phyloP scores from a whole-genome alignment of 441 rosid species.

The Isatis lusitanica region DNA sequence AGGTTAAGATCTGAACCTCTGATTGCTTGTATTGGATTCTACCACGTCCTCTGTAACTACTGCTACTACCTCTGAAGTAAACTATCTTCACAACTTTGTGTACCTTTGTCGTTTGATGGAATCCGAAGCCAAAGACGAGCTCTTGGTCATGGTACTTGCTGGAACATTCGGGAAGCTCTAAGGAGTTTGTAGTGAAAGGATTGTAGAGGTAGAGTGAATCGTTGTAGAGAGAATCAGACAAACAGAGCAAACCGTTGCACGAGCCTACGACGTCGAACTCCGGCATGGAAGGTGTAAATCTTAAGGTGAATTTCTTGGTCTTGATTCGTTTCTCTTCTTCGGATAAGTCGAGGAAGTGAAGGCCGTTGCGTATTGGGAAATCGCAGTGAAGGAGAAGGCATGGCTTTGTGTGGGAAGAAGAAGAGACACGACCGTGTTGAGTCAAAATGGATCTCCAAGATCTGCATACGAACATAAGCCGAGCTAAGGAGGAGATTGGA shows the following conservation, averaged over 20 bases:
- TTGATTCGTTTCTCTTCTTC: constrained; percentile 34
- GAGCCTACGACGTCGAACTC: constrained; percentile 83
- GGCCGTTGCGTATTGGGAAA: constrained; percentile 65
- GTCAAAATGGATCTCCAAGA: constrained; percentile 60
- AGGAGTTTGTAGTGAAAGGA: constrained; percentile 61
- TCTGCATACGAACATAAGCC: constrained; percentile 64
- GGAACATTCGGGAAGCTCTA: constrained; percentile 57
- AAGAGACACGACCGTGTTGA: constrained; percentile 40
- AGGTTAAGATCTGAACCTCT: constrained; percentile 70
- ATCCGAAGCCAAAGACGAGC: constrained; percentile 79
- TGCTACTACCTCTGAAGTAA: constrained; percentile 54
- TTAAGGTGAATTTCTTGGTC: constrained; percentile 52
- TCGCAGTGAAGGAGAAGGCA: constrained; percentile 85
- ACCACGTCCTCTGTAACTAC: constrained; percentile 37
- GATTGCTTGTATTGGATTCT: constrained; percentile 59
- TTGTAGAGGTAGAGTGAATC: constrained; percentile 68
- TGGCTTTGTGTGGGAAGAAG: constrained; percentile 43
- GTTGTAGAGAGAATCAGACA: constrained; percentile 64
- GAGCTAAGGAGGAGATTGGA: constrained; percentile 68
- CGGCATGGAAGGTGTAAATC: constrained; percentile 55
- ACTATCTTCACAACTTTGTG: constrained; percentile 81
- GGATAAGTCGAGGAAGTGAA: constrained; percentile 64
- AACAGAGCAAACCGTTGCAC: constrained; percentile 70
- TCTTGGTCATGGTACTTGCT: constrained; percentile 61
- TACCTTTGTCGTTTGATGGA: constrained; percentile 46